Evolutionary conservation across 768 basidiomycete species (phyloP), one percentile per base, ranked within the genome.

Genomic region (Postia placenta): DNA sequence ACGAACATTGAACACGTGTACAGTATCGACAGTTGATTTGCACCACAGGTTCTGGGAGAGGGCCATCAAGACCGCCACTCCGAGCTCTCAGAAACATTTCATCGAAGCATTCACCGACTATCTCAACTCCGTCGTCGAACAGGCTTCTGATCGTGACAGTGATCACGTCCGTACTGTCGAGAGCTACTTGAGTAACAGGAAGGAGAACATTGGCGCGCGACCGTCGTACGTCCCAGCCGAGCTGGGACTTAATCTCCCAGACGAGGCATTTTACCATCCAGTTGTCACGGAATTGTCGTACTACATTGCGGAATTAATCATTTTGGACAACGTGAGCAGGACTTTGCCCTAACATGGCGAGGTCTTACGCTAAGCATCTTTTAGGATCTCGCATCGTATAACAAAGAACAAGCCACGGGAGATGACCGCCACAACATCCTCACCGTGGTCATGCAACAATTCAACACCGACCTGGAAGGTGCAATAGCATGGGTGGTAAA

Each of bases 261-360:
- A 85, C 46, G 71, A 74, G 40, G 71, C 80, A 12, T 78, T 78
- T 53, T 68, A 78, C 39, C 71, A 85, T 58, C 68, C 76, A 11
- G 64, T 54, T 17, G 76, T 85, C 58, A 64, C 68, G 54, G 69
- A 70, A 38, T 70, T 79, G 11, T 75, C 77, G 54, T 73, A 69
- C 59, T 74, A 75, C 6, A 77, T 76, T 15, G 72, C 72, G 27
- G 84, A 87, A 58, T 67, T 82, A 48, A 74, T 86, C 45, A 79
- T 76, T 59, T 81, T 77, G 76, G 67, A 81, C 22, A 85, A 86
- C 60, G 83, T 84, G 52, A 57, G 76, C 64, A 26, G 14, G 28
- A 6, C 37, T n/a, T n/a, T 27, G 23, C 25, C 24, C 19, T 51
- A 33, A 37, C 35, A 7, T n/a, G n/a, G n/a, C n/a, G n/a, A n/a